Base-by-base conservation (phyloP, 768 basidiomycete genomes). In the Mycena latifolia region DNA sequence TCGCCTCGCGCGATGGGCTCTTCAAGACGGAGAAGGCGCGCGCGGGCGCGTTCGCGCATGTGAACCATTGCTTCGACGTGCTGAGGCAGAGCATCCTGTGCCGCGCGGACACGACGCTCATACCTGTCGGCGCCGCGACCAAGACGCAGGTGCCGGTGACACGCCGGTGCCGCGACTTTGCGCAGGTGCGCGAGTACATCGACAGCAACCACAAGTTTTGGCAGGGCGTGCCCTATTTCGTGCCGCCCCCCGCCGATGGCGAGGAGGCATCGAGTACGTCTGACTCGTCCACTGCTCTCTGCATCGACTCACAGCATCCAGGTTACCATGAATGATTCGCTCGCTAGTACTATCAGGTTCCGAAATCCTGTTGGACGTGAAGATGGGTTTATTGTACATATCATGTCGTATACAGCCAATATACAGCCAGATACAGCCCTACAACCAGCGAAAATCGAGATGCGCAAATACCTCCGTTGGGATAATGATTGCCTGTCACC, bases 11-110 rank as follows among this genome's bases (percentile, higher is more conserved):
- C 18, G 69, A 69, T 8, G 69, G 65, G 37, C 28, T 69, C 12
- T 69, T 69, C 61, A 58, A 60, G 27, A 61, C 57, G 11, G 48
- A 25, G 9, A 22, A 69, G 53, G 37, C 31, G 22, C 66, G 51
- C 25, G 55, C 48, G 28, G 56, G 0, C 1, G 46, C 69, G n/a
- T 66, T 70, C 22, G 61, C 8, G 9, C 69, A 70, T 35, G 66
- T 52, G 37, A 67, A 70, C 50, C 69, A 70, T n/a, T 70, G 69
- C 62, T 64, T 70, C 20, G 69, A 70, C 33, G 24, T 67, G 4
- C 50, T 70, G 39, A 33, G 69, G 14, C 69, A 70, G 45, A 63
- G 61, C n/a, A 1, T 70, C n/a, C 17, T 67, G 52, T 70, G 69
- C 45, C 60, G 45, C 46, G 53, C 65, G 47, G 65, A 66, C 55